A percentile compares a stretch with the other conserved stretches of the same genome.
Evolutionary conservation across 257 asterid genomes (phyloP).

Genomic region (Solanum ossicruentum): DNA sequence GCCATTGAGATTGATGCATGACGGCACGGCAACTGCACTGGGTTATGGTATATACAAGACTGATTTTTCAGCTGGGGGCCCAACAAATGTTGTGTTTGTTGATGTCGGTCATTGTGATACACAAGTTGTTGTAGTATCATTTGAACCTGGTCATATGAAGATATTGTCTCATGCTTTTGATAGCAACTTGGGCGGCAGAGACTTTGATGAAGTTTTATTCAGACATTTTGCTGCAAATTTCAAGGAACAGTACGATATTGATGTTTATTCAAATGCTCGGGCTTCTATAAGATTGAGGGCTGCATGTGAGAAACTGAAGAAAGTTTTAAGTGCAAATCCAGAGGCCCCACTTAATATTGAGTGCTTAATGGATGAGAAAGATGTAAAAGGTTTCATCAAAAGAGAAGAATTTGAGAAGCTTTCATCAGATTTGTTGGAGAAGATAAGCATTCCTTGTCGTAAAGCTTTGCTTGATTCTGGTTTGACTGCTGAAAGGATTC

Average conservation of each 20-base stretch:
- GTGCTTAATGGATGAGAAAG: constrained; percentile 99
- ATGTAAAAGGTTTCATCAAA: constrained; percentile 74
- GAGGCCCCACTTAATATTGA: constrained; percentile 92
- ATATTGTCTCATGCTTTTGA: constrained; percentile 82
- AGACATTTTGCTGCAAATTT: constrained; percentile 64
- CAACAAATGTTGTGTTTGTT: constrained; percentile 65
- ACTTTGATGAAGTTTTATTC: constrained; percentile 82
- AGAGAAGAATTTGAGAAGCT: constrained; percentile 87
- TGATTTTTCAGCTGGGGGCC: constrained; percentile 40
- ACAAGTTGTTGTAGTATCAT: constrained; percentile 76
- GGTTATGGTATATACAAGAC: constrained; percentile 91
- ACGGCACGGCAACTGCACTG: constrained; percentile 83
- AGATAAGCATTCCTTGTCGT: constrained; percentile 55
- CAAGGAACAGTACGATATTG: constrained; percentile 59
- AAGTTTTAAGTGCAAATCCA: constrained; percentile 92
- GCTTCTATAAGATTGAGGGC: constrained; percentile 83
- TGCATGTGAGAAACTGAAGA: constrained; percentile 89
- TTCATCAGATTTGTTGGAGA: constrained; percentile 55
- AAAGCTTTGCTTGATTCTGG: constrained; percentile 70
- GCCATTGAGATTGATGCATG: constrained; percentile 79
- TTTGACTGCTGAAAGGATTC: constrained; percentile 49
- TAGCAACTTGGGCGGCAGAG: constrained; percentile 83
- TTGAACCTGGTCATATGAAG: constrained; percentile 67
- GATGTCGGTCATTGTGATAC: constrained; percentile 95
- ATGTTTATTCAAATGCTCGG: constrained; percentile 69